These are phyloP conservation scores for Seiridium unicorne DNA, from an alignment of 2,329 filamentous ascomycete genomes.

Conservation along the genomic window DNA sequence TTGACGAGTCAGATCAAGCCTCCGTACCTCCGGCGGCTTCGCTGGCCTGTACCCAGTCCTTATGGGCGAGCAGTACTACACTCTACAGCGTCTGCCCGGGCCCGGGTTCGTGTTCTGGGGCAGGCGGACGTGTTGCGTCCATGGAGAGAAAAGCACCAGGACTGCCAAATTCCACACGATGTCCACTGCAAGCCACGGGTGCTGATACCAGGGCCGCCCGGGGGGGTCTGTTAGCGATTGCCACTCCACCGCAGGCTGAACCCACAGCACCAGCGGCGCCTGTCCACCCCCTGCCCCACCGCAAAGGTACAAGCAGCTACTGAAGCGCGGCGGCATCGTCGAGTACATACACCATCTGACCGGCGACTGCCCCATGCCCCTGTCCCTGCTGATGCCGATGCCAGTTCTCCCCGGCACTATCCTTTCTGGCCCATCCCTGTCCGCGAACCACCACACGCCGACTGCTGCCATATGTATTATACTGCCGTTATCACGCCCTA, in stretches of 20 bases:
- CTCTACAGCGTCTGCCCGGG: not conserved
- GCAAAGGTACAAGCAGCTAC: constrained; percentile 5
- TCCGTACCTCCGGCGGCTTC: not conserved
- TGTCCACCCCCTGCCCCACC: not conserved
- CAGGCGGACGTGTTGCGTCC: not conserved
- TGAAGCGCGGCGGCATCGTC: not conserved
- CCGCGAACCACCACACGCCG: not conserved
- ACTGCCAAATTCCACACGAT: not conserved
- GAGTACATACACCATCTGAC: constrained; percentile 3
- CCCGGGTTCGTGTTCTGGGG: not conserved
- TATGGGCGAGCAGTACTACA: not conserved
- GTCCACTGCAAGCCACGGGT: constrained; percentile 2
- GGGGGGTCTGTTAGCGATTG: not conserved
- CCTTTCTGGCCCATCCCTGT: not conserved
- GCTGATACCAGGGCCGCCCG: constrained; percentile 3
- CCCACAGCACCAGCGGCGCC: not conserved
- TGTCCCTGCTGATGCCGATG: not conserved
- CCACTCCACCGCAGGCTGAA: constrained; percentile 2
- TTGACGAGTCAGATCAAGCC: not conserved
- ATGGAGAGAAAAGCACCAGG: not conserved
- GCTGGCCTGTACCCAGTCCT: not conserved
- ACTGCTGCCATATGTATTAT: constrained; percentile 2
- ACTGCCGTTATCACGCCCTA: constrained; percentile 5
- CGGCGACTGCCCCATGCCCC: not conserved
- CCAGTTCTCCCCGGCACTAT: constrained; percentile 1